Evolutionary conservation across 345 rosid genomes (phyloP), one percentile per base, ranked within the genome.

Genomic region (Sapria himalayana): DNA sequence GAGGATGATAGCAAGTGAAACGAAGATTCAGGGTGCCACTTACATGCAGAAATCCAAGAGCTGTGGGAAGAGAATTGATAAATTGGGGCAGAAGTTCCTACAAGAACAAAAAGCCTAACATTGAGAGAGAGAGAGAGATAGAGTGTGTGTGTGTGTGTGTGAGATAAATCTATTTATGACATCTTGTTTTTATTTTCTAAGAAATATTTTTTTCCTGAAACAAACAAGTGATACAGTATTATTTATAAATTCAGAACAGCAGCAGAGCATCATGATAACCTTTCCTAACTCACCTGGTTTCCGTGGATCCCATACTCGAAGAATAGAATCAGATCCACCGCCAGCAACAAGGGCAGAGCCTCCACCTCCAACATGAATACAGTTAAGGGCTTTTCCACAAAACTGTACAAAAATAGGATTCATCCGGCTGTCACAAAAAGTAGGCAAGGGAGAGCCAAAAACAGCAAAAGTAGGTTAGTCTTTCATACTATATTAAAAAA

Each of bases 221-320:
- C n/a, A n/a, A n/a, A n/a, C n/a, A n/a, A n/a, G n/a, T n/a, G n/a
- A n/a, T n/a, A n/a, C n/a, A n/a, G n/a, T n/a, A n/a, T n/a, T n/a
- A n/a, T n/a, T n/a, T n/a, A n/a, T n/a, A n/a, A n/a, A n/a, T n/a
- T n/a, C n/a, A n/a, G n/a, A n/a, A n/a, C n/a, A n/a, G n/a, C n/a
- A n/a, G n/a, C n/a, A n/a, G n/a, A n/a, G 4, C 11, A 16, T 14
- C 8, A n/a, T 16, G 20, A 11, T 34, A n/a, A 22, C 42, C 12
- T 13, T 38, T 33, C 20, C 49, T 29, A 25, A 51, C 50, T 24
- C 8, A 91, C 95, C 99, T 64, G 95, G 95, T 63, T 80, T 84
- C 37, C 99, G 81, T 45, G 93, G 92, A 66, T 91, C 99, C 93
- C 95, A 91, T 53, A 91, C 63, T 61, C 99, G 71, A 44, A 91